A percentile compares a stretch with the other conserved stretches of the same genome.
phyloP scores from a whole-genome alignment of 495 filamentous ascomycete genomes.

The Aspergillus sparsus region DNA sequence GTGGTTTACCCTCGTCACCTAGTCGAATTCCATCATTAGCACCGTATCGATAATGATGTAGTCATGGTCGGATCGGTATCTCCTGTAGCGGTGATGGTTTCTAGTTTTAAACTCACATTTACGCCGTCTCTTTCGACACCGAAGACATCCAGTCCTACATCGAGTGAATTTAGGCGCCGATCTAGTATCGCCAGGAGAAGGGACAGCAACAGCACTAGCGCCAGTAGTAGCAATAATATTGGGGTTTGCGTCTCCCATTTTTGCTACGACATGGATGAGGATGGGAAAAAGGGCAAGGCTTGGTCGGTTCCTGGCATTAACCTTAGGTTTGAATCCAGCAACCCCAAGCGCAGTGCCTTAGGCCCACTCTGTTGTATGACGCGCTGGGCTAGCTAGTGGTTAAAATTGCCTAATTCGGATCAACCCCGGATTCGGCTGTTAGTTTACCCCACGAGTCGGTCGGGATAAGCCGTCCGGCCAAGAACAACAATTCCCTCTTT shows the following conservation, averaged over 20 bases:
- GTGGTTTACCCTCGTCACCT: constrained; percentile 48
- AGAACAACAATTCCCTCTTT: too few relatives aligned
- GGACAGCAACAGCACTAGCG: too few relatives aligned
- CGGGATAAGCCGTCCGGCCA: background rate
- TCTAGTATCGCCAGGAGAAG: background rate
- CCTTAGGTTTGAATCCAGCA: background rate
- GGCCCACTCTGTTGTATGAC: background rate
- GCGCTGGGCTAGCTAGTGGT: background rate
- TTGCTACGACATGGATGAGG: background rate
- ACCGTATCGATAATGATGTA: too few relatives aligned
- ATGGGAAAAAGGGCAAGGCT: background rate
- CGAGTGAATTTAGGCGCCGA: constrained; percentile 28
- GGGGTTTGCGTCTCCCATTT: constrained; percentile 7
- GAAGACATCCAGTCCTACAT: constrained; percentile 47
- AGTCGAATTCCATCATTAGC: background rate
- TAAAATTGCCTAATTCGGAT: constrained; percentile 1
- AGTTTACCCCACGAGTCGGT: background rate
- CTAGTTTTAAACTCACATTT: constrained; percentile 36
- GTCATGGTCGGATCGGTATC: too few relatives aligned
- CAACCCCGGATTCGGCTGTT: constrained; percentile 4
- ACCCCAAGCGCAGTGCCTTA: background rate
- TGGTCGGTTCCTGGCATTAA: background rate
- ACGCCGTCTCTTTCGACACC: constrained; percentile 43
- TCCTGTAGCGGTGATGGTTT: too few relatives aligned
- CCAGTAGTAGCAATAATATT: background rate